Conservation (phyloP, 768 basidiomycete species). For the Dioszegia crocea region DNA sequence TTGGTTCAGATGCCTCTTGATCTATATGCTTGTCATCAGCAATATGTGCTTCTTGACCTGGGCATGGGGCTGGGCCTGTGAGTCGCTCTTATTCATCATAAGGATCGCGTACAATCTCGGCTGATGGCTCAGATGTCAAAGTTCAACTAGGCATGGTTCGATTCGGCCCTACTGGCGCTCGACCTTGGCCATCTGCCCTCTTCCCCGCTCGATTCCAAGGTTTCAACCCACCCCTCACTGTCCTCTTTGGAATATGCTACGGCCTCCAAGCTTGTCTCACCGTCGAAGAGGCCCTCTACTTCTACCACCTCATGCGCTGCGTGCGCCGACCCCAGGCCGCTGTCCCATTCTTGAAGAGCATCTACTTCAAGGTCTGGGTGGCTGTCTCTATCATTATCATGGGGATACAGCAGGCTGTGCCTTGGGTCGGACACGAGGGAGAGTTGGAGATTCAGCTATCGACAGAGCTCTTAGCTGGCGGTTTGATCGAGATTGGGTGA, state of each 20-base stretch:
- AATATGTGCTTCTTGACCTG: neutral
- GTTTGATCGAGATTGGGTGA: too few relatives aligned
- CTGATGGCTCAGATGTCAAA: constrained; percentile 1
- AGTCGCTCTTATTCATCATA: neutral
- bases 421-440: constrained; percentile 11
- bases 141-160: constrained; percentile 21
- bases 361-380: constrained; percentile 33
- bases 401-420: constrained; percentile 4
- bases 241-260: constrained; percentile 17
- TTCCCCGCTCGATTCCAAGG: constrained; percentile 15
- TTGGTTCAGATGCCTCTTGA: constrained; percentile 35
- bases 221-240: constrained; percentile 20
- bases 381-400: constrained; percentile 10
- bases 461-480: constrained; percentile 14
- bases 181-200: constrained; percentile 22
- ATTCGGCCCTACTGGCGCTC: constrained; percentile 18
- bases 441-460: constrained; percentile 16
- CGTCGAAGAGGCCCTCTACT: constrained; percentile 36
- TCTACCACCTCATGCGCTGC: constrained; percentile 30
- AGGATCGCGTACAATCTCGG: neutral
- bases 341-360: constrained; percentile 16
- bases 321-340: constrained; percentile 29
- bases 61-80: constrained; percentile 7
- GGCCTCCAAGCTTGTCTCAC: constrained; percentile 28
- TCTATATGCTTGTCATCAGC: neutral